Percentiles rank a stretch among this genome's conserved stretches.
These are phyloP conservation scores for Hyaloscypha hepaticicola DNA, from an alignment of 495 filamentous ascomycete genomes.

Conservation along the genomic window DNA sequence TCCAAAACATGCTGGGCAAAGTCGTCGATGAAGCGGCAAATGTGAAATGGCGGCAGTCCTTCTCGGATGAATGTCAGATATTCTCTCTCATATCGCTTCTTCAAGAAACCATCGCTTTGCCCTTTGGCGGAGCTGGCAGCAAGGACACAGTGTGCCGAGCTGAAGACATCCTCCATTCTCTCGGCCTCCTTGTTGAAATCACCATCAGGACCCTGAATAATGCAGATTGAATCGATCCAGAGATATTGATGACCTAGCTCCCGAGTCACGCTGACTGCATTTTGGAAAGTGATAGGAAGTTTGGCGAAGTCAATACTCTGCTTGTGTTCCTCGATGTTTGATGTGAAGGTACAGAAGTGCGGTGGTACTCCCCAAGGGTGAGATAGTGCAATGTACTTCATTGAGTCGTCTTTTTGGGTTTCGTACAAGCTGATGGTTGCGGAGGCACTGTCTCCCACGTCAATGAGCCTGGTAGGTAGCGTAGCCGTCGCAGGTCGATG, in stretches of 20 bases:
- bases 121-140: slow-evolving; percentile 25
- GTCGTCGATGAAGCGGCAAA: slow-evolving; percentile 35
- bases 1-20: slow-evolving; percentile 37
- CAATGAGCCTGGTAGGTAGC: slow-evolving; percentile 14
- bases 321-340: slow-evolving; percentile 16
- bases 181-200: slow-evolving; percentile 24
- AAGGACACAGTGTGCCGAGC: slow-evolving; percentile 22
- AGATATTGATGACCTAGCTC: slow-evolving; percentile 22
- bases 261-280: slow-evolving; percentile 31
- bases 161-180: slow-evolving; percentile 27
- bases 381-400: slow-evolving; percentile 28
- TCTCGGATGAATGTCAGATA: slow-evolving; percentile 15
- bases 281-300: slow-evolving; percentile 22
- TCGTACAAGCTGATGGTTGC: not conserved
- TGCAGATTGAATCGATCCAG: slow-evolving; percentile 39
- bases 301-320: slow-evolving; percentile 19
- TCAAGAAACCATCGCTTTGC: slow-evolving; percentile 25
- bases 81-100: slow-evolving; percentile 5
- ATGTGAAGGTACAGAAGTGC: slow-evolving; percentile 7
- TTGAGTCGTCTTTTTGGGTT: slow-evolving; percentile 2
- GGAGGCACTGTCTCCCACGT: not conserved
- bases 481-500: not conserved
- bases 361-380: slow-evolving; percentile 27
- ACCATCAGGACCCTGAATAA: slow-evolving; percentile 23
- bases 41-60: slow-evolving; percentile 14